Evolutionary conservation across 2,329 filamentous ascomycete species (phyloP), one percentile per base, ranked within the genome.

Genomic region (Neofusicoccum kwambonambiense): DNA sequence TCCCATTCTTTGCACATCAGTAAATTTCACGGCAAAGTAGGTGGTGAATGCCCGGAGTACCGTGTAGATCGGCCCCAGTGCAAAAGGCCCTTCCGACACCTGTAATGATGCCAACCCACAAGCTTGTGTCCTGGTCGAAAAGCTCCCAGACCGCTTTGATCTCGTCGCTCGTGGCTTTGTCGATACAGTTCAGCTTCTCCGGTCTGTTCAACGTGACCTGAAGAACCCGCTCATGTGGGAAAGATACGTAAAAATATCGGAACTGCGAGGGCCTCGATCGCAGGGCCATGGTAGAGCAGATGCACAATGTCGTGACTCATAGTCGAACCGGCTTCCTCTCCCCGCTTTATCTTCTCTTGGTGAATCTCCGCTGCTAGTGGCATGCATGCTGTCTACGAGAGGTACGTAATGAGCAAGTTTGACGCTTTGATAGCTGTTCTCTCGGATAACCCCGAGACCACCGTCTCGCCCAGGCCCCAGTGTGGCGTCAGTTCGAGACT

Each of bases 41-140:
- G 27, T 34, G n/a, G 22, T 37, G n/a, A 52, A 15, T 19, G 37
- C 41, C 22, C 11, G 22, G 22, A 19, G 9, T 60, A 60, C 56
- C 82, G 58, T 82, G 80, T 17, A 84, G 71, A 65, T 84, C 81
- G n/a, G 80, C 79, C 0, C 82, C 82, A 0, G 79, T 80, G 45
- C 78, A 83, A 68, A 84, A 84, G 0, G 82, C 78, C 63, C 76
- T 75, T 9, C 82, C 82, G 3, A 73, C 76, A 54, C 82, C 82
- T 0, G 81, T 84, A 42, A 65, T 51, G 31, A 65, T 70, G 34
- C 75, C 77, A 6, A 79, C 77, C 2, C 73, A 73, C 17, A 81
- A 70, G 8, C 67, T 70, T 0, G 78, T 76, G 66, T 81, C 78
- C 2, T 72, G 69, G 67, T 84, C 82, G 67, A 81, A 82, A 80